A percentile compares a stretch with the other conserved stretches of the same genome.
These are phyloP conservation scores for Tripterygium wilfordii DNA, from an alignment of 177 flowering plant genomes.

Conservation along the genomic window DNA sequence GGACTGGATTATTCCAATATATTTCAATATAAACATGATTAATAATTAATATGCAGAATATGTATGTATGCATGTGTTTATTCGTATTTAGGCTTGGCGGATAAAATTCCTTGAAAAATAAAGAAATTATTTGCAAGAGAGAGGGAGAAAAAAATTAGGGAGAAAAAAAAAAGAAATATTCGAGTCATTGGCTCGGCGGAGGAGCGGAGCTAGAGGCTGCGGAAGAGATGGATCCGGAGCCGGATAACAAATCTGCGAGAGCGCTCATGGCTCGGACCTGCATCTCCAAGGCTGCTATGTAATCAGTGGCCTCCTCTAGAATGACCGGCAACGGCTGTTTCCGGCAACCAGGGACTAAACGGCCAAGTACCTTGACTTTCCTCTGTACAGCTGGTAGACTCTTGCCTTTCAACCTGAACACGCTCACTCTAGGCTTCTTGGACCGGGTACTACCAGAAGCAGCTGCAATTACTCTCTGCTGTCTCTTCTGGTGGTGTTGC, in stretches of 20 bases:
- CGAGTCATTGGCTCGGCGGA: conserved; percentile 13
- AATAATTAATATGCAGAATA: no score
- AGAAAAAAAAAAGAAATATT: conserved; percentile 2
- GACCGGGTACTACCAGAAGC: conserved; percentile 18
- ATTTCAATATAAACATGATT: no score
- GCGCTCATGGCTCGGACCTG: conserved; percentile 77
- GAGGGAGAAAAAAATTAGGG: no score
- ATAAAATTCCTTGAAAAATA: no score
- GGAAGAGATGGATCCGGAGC: conserved; percentile 11
- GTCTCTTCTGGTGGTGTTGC: conserved; percentile 19
- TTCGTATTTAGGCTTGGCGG: no score
- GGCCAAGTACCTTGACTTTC: conserved; percentile 53
- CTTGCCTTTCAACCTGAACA: conserved; percentile 29
- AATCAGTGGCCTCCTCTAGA: conserved; percentile 78
- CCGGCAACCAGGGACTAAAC: conserved; percentile 86
- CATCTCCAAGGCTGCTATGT: conserved; percentile 88
- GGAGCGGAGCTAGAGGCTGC: conserved; percentile 15
- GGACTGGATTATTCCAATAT: no score
- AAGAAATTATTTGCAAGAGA: no score
- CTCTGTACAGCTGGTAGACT: conserved; percentile 47
- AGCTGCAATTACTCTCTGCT: conserved; percentile 10
- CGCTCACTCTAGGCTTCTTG: conserved; percentile 30
- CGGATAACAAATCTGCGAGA: conserved; percentile 45
- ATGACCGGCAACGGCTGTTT: conserved; percentile 60
- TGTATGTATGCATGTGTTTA: no score